Evolutionary conservation across 1,284 basidiomycete species (phyloP).

Genomic region (Prillingera fragicola): DNA sequence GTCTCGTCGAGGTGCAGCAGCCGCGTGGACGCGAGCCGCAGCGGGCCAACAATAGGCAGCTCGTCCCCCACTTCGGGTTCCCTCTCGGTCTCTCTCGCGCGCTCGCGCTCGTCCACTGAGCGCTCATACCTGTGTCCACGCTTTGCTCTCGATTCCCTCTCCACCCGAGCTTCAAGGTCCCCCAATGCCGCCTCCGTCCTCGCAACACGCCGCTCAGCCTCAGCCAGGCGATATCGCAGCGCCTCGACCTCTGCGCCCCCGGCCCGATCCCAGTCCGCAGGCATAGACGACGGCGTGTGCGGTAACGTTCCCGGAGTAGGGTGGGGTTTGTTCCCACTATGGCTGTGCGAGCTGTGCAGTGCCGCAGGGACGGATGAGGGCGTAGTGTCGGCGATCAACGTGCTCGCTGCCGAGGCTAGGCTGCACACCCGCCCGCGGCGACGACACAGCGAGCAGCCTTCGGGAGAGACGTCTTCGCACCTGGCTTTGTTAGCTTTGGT

Average conservation of each 20-base stretch:
- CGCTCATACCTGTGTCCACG: too few species aligned
- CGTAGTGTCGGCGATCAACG: too few species aligned
- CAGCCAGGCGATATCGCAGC: conserved; percentile 9
- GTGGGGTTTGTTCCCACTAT: conserved; percentile 1
- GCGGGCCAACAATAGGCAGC: conserved; percentile 4
- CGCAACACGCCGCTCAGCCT: conserved; percentile 11
- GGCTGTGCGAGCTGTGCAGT: background rate
- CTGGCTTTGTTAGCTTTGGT: too few species aligned
- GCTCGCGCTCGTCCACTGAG: background rate
- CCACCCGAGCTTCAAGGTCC: background rate
- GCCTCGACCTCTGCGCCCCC: conserved; percentile 1
- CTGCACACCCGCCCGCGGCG: conserved; percentile 24
- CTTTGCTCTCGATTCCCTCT: too few species aligned
- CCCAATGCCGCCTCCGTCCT: conserved; percentile 5
- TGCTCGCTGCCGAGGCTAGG: conserved; percentile 12
- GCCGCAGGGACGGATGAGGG: background rate
- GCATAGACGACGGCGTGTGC: background rate
- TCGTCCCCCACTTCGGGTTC: background rate
- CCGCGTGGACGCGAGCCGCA: conserved; percentile 4
- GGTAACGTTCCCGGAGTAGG: background rate
- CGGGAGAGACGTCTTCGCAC: conserved; percentile 28
- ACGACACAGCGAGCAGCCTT: conserved; percentile 31
- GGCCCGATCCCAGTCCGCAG: too few species aligned
- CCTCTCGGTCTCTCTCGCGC: background rate
- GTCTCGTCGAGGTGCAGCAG: conserved; percentile 19